A percentile compares a stretch with the other conserved stretches of the same genome.
These are phyloP conservation scores for Polyporus arcularius DNA, from an alignment of 768 basidiomycete genomes.

Conservation along the genomic window DNA sequence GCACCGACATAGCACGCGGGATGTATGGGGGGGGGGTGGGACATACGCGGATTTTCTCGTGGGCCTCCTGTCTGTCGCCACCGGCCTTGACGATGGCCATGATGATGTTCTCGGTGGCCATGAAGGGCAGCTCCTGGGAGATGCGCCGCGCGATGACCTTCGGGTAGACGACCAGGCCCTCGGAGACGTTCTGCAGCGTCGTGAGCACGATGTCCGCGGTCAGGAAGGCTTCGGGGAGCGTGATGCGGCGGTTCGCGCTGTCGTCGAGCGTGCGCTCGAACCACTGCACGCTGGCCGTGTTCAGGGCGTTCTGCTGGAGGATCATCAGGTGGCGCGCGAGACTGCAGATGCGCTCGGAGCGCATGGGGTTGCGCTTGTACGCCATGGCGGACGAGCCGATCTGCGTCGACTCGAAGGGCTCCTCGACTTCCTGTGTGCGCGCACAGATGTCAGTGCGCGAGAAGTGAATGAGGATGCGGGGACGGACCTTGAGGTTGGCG, in stretches of 20 bases:
- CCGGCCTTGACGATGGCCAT: constrained; percentile 97
- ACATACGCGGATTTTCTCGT: constrained; percentile 88
- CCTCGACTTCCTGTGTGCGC: constrained; percentile 83
- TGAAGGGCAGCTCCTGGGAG: constrained; percentile 94
- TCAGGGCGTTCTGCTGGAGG: constrained; percentile 92
- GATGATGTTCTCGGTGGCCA: constrained; percentile 99
- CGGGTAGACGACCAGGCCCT: constrained; percentile 99
- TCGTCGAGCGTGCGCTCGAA: constrained; percentile 98
- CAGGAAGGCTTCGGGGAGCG: constrained; percentile 94
- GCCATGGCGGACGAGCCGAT: constrained; percentile 98
- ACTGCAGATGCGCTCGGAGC: constrained; percentile 95
- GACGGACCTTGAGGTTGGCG: constrained; percentile 82
- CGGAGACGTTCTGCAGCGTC: constrained; percentile 94
- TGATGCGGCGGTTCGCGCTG: constrained; percentile 95
- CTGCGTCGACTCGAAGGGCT: constrained; percentile 98
- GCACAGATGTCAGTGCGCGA: neutral
- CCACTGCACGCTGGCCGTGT: constrained; percentile 96
- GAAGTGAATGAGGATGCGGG: neutral
- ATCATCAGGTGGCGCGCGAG: constrained; percentile 95
- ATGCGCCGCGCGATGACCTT: constrained; percentile 92
- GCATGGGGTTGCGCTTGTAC: constrained; percentile 99
- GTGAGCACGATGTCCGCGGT: constrained; percentile 96
- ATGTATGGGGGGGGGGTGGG: too few species aligned
- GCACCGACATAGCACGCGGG: too few species aligned
- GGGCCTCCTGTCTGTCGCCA: constrained; percentile 94